Evolutionary conservation across 257 asterid species (phyloP).

Genomic region (Jacaranda copaia): DNA sequence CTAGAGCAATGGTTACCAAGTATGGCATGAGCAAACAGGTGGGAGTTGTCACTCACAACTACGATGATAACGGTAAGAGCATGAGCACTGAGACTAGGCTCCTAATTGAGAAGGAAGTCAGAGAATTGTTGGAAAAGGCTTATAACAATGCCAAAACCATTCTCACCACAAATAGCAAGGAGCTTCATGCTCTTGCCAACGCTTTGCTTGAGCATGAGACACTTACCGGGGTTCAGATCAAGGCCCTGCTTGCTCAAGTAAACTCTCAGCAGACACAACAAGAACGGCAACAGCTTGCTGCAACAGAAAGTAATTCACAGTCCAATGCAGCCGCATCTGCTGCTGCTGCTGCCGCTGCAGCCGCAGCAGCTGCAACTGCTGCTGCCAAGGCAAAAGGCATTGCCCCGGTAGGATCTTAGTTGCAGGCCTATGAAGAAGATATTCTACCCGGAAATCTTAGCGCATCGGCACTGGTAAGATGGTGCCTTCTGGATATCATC

Average conservation of each 20-base stretch:
- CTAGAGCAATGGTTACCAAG: conserved; percentile 76
- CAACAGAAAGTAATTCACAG: conserved; percentile 42
- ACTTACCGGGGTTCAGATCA: conserved; percentile 65
- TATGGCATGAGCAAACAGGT: conserved; percentile 78
- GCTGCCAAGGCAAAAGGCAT: conserved; percentile 72
- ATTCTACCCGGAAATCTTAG: not conserved
- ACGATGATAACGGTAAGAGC: conserved; percentile 70
- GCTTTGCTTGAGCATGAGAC: conserved; percentile 80
- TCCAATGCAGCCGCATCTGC: conserved; percentile 66
- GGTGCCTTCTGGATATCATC: conserved; percentile 4
- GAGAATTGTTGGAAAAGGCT: conserved; percentile 55
- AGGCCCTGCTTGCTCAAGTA: conserved; percentile 51
- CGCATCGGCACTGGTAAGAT: conserved; percentile 4
- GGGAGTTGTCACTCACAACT: conserved; percentile 68
- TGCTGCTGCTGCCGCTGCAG: conserved; percentile 57
- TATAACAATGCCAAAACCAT: conserved; percentile 69
- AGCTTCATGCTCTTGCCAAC: conserved; percentile 74
- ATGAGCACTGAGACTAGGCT: conserved; percentile 83
- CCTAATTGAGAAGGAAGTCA: conserved; percentile 69
- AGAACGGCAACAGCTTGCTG: conserved; percentile 39
- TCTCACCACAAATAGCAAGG: conserved; percentile 54
- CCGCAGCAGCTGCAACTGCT: conserved; percentile 54
- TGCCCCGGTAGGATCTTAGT: conserved; percentile 71
- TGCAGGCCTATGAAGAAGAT: too few species aligned
- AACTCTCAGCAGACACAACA: conserved; percentile 46